Base-by-base conservation (phyloP, 129 eudicot genomes). In the Sambucus nigra region DNA sequence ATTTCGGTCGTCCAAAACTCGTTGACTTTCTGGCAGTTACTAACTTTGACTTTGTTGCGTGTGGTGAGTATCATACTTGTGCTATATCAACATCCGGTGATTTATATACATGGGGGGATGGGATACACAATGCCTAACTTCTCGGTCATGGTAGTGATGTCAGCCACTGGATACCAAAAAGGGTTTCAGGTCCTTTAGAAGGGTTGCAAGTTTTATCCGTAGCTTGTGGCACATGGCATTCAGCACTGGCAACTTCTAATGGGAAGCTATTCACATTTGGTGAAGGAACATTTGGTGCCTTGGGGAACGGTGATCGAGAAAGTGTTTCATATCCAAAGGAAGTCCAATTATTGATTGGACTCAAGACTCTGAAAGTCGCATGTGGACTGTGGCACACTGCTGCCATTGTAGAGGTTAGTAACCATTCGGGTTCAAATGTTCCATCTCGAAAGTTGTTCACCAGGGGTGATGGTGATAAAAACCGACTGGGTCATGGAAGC, bases 361-460 rank as follows among this genome's bases (percentile, higher is more conserved):
- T 76, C 3, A 84, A 79, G 55, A 70, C 93, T 28, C 33, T 84
- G 16, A 83, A 83, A 51, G 83, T 89, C 53, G 82, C 94, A 1
- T 89, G 97, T 59, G 97, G 97, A 6, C 62, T 82, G 8, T 89
- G 97, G 97, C 97, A 89, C 46, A 81, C 97, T 25, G 95, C 97
- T n/a, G 97, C 95, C 12, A 85, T 89, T 13, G 77, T 89, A 18
- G 97, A 89, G 52, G 69, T 81, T 6, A 44, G 61, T 32, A 84
- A 53, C 67, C 79, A 68, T 5, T 25, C 69, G 2, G 54, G 73
- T 20, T 14, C 76, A 53, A 80, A 59, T 47, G 74, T 72, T 50
- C 21, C 57, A 7, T 69, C 94, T 4, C 64, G 76, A 58, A 89
- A 89, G 59, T 51, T 89, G 24, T 89, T 84, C 79, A 84, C 97